Evolutionary conservation across 2,329 filamentous ascomycete genomes (phyloP), one percentile per base, ranked within the genome.

Genomic region (Fusarium sp.): DNA sequence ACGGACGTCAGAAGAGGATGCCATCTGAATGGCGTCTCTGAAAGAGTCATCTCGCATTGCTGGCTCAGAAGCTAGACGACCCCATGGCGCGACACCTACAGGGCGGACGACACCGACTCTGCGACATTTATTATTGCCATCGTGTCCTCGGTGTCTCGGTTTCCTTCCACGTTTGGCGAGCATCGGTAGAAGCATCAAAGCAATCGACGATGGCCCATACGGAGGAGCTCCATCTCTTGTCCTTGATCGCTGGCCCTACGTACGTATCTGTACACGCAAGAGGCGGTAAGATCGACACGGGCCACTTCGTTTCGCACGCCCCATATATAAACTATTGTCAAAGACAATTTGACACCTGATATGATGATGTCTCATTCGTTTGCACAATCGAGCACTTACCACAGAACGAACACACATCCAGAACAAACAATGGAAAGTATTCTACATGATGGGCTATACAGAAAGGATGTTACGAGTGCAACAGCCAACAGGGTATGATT

Each of bases 51-150:
- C 39, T 56, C 48, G 48, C 48, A 45, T 43, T 52, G 39, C 38
- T 62, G 43, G 45, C 36, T 54, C 42, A 32, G 23, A 44, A n/a
- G 26, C 54, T 56, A 54, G 53, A 47, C 12, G 58, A 24, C 28
- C 46, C 46, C 21, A 55, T 56, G 64, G 43, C 52, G 55, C 50
- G 49, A 45, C 26, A 36, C 15, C 30, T 63, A 44, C 54, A 21
- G 39, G 39, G 42, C 58, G 63, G 52, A 58, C 50, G 50, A 44
- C 39, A 60, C 52, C 62, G 63, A 61, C 24, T 48, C 19, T 68
- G 53, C 57, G 62, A 62, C 39, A 53, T 64, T 50, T 52, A 43
- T n/a, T 54, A 36, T 21, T 26, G 21, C 34, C 51, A 28, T 20
- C 17, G 28, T 60, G 30, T 44, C 32, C 43, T 26, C 40, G 46